Conservation (phyloP, 805 yeast species). For the Pichia pseudocactophila region DNA sequence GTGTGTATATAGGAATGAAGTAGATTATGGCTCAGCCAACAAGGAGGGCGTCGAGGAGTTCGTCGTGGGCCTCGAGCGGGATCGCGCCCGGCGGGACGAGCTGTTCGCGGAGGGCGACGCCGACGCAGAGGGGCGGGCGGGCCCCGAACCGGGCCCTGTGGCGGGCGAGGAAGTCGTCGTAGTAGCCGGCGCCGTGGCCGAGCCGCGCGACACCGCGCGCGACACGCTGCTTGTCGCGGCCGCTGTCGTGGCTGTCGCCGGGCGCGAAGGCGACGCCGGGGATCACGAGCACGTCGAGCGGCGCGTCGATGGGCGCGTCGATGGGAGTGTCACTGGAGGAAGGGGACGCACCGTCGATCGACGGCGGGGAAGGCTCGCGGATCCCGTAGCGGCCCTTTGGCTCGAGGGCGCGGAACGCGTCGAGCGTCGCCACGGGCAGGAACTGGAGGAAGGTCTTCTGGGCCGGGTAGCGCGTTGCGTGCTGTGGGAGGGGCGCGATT, state of each 20-base stretch:
- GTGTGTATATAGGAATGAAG: no score
- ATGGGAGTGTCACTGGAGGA: no score
- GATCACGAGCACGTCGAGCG: slow-evolving; percentile 61
- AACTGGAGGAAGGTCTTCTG: no score
- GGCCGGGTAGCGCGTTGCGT: no score
- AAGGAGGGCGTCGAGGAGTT: slow-evolving; percentile 46
- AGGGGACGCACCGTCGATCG: no score
- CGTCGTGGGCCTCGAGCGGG: slow-evolving; percentile 56
- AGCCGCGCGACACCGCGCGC: slow-evolving; percentile 34
- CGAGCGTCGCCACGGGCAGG: no score
- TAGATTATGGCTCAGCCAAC: slow-evolving; percentile 27
- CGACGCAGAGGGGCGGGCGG: slow-evolving; percentile 40
- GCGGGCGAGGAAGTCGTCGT: slow-evolving; percentile 64
- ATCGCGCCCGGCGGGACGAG: slow-evolving; percentile 29
- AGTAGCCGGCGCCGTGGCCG: slow-evolving; percentile 93
- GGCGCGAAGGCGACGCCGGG: slow-evolving; percentile 84
- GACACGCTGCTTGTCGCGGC: no score
- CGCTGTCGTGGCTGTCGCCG: no score
- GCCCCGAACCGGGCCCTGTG: slow-evolving; percentile 29
- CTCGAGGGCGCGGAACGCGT: no score
- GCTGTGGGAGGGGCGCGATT: no score
- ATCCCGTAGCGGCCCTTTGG: no score
- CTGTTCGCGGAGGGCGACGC: slow-evolving; percentile 61
- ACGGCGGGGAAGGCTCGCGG: no score
- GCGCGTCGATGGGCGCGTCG: background rate